Conservation (phyloP, 148 eudicot genomes). For the Polygonum maritimum region DNA sequence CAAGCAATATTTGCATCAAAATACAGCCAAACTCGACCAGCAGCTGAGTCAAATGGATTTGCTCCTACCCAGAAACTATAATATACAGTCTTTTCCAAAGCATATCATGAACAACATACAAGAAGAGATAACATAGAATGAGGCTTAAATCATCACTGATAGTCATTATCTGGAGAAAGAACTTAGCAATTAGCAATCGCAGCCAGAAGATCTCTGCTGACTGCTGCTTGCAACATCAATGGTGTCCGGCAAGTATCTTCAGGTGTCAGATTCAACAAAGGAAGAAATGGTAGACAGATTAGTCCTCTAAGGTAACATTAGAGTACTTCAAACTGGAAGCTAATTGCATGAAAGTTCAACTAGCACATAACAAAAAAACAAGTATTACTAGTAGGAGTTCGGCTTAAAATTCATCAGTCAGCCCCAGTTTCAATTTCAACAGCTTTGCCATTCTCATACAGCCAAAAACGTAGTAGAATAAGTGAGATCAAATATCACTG, state of each 20-base stretch:
- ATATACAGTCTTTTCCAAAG: conserved; percentile 8
- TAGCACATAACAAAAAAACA: not conserved
- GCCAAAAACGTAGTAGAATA: not conserved
- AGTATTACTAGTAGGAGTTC: not conserved
- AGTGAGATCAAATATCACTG: not conserved
- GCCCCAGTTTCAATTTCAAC: not conserved
- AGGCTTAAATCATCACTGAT: not conserved
- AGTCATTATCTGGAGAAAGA: not conserved
- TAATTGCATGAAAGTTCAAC: not conserved
- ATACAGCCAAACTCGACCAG: not conserved
- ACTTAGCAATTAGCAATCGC: conserved; percentile 42
- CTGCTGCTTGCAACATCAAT: conserved; percentile 72
- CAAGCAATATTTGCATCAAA: not conserved
- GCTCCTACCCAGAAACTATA: not conserved
- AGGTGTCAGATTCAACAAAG: not conserved
- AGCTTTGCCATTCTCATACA: not conserved
- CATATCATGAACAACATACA: not conserved
- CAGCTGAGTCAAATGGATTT: not conserved
- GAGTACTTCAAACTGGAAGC: not conserved
- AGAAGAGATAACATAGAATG: not conserved
- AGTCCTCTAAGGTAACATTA: not conserved
- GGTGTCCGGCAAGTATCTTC: conserved; percentile 88
- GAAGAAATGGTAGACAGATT: not conserved
- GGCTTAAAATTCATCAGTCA: not conserved
- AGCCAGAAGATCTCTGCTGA: conserved; percentile 64